A percentile compares a stretch with the other conserved stretches of the same genome.
These are phyloP conservation scores for Xylariales sp. DNA, from an alignment of 2,329 filamentous ascomycete genomes.

Conservation along the genomic window DNA sequence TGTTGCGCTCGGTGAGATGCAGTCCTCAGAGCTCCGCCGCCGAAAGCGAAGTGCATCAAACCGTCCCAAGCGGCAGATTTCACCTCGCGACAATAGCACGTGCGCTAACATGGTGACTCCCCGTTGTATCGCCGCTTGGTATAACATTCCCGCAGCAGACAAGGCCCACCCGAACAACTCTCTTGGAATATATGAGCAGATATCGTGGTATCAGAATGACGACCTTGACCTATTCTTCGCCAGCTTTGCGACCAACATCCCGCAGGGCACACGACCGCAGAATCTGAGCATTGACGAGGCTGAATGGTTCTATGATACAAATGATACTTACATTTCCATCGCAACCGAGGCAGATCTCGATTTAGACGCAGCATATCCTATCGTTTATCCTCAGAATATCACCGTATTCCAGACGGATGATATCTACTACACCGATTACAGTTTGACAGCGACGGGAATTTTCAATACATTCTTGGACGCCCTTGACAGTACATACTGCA, in stretches of 20 bases:
- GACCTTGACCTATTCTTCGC: constrained; percentile 33
- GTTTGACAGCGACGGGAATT: constrained; percentile 17
- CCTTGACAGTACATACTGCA: constrained; percentile 46
- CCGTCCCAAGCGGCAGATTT: not conserved
- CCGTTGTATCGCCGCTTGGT: constrained; percentile 17
- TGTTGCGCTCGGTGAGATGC: constrained; percentile 19
- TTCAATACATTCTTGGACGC: constrained; percentile 40
- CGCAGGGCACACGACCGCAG: constrained; percentile 29
- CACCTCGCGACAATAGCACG: not conserved
- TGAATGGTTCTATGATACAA: constrained; percentile 7
- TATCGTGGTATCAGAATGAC: constrained; percentile 13
- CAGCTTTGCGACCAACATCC: constrained; percentile 22
- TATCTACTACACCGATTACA: constrained; percentile 26
- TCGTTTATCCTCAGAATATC: constrained; percentile 47
- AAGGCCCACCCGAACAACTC: constrained; percentile 28
- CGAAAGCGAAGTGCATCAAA: not conserved
- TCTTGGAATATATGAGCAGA: constrained; percentile 36
- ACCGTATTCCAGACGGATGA: constrained; percentile 44
- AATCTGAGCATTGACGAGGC: constrained; percentile 9
- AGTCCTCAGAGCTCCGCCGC: not conserved
- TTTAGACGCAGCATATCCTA: constrained; percentile 40
- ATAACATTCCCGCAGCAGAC: constrained; percentile 29
- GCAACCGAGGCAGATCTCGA: constrained; percentile 40
- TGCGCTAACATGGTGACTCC: constrained; percentile 6
- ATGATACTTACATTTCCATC: constrained; percentile 1